These are phyloP conservation scores for Mortierella sp. DNA, from an alignment of 371 early-diverging fungal genomes.

Conservation along the genomic window DNA sequence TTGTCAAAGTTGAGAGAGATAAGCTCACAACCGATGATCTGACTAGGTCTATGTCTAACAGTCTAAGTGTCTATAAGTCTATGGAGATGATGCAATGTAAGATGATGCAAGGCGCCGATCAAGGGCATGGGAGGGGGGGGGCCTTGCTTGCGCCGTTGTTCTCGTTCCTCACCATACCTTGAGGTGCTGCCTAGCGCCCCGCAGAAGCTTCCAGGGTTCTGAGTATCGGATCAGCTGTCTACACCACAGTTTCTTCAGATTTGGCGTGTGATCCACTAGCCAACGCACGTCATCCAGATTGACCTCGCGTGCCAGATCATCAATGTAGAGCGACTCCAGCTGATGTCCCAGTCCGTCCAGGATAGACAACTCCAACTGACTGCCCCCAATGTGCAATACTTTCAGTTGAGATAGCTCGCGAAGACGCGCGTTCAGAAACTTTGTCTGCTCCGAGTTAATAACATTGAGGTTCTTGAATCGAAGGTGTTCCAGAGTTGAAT, in stretches of 20 bases:
- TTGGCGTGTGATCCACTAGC: conserved; percentile 46
- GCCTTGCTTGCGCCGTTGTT: too few relatives aligned
- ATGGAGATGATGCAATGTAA: too few relatives aligned
- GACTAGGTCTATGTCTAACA: too few relatives aligned
- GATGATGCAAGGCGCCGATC: too few relatives aligned
- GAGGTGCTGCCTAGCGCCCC: conserved; percentile 23
- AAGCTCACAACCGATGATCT: too few relatives aligned
- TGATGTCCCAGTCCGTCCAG: conserved; percentile 47
- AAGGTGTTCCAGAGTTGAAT: conserved; percentile 26
- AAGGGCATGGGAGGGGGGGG: too few relatives aligned
- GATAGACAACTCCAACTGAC: conserved; percentile 40
- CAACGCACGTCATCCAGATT: conserved; percentile 40
- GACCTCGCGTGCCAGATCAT: conserved; percentile 43
- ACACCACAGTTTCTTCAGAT: conserved; percentile 47
- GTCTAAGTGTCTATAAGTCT: neutral
- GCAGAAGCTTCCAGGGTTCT: conserved; percentile 45
- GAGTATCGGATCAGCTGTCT: conserved; percentile 47
- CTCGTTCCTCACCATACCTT: conserved; percentile 45
- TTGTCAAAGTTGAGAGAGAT: too few relatives aligned
- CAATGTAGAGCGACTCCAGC: conserved; percentile 40
- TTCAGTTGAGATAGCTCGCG: conserved; percentile 39
- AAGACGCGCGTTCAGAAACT: conserved; percentile 37
- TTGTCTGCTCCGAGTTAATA: conserved; percentile 24
- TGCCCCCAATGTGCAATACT: conserved; percentile 48
- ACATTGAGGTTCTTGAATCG: conserved; percentile 40